Conservation (phyloP, 352 stramenopile species). For the Pythium pyrilobum region DNA sequence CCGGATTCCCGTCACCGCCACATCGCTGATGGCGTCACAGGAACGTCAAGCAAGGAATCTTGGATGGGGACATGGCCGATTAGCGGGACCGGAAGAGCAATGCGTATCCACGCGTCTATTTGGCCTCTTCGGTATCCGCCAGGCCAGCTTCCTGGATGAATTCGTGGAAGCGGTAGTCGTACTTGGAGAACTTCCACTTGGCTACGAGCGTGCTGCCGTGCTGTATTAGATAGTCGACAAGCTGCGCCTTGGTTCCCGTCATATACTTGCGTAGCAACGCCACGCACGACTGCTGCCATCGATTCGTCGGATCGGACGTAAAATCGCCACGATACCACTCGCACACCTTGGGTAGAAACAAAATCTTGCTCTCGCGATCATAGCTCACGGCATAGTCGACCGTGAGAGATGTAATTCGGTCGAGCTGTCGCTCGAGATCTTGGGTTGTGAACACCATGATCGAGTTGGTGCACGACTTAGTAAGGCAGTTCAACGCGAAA, state of each 20-base stretch:
- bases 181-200: constrained; percentile 50
- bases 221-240: constrained; percentile 33
- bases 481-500: constrained; percentile 60
- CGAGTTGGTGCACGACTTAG: constrained; percentile 32
- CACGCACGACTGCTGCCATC: constrained; percentile 26
- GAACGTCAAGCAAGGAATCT: too few species aligned
- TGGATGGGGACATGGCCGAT: too few species aligned
- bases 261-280: constrained; percentile 27
- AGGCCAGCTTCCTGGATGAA: constrained; percentile 12
- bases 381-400: constrained; percentile 35
- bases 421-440: constrained; percentile 53
- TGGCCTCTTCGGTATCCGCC: not conserved
- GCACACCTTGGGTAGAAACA: constrained; percentile 50
- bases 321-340: constrained; percentile 58
- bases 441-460: constrained; percentile 55
- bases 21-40: too few species aligned
- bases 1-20: not conserved
- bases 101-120: not conserved
- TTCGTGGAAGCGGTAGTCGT: constrained; percentile 54
- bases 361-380: constrained; percentile 33
- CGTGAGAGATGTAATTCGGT: constrained; percentile 24
- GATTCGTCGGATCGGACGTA: constrained; percentile 2
- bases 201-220: constrained; percentile 26
- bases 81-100: too few species aligned
- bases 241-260: constrained; percentile 23